phyloP scores from a whole-genome alignment of 2,329 filamentous ascomycete species.

The Phialophora expanda region DNA sequence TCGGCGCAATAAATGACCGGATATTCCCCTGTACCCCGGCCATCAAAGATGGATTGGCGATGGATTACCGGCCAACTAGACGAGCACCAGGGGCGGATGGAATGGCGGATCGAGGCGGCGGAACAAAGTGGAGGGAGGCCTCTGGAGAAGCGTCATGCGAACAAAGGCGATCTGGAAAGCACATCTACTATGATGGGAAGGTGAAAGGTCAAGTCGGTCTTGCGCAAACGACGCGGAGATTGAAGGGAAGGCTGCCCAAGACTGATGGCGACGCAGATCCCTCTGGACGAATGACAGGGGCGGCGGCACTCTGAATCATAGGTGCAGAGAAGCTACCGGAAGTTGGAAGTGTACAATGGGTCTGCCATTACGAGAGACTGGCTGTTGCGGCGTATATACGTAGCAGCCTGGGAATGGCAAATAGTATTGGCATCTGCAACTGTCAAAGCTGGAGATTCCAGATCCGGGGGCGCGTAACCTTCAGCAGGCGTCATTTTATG shows the following conservation, averaged over 20 bases:
- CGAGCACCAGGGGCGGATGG: slow-evolving; percentile 13
- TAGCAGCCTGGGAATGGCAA: slow-evolving; percentile 19
- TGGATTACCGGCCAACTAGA: slow-evolving; percentile 20
- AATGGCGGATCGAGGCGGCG: not conserved
- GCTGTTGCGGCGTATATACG: slow-evolving; percentile 4
- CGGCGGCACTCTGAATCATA: slow-evolving; percentile 2
- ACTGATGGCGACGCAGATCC: slow-evolving; percentile 16
- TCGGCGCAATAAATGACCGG: slow-evolving; percentile 37
- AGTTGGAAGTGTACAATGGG: slow-evolving; percentile 2
- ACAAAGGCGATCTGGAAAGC: slow-evolving; percentile 10
- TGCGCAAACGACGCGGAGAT: slow-evolving; percentile 10
- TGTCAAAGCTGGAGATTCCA: slow-evolving; percentile 15
- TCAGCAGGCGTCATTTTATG: not conserved
- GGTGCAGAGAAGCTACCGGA: slow-evolving; percentile 3
- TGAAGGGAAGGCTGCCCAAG: slow-evolving; percentile 12
- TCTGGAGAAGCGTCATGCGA: slow-evolving; percentile 22
- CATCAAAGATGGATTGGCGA: slow-evolving; percentile 33
- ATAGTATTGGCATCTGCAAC: slow-evolving; percentile 14
- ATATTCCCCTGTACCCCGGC: slow-evolving; percentile 39
- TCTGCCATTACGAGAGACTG: slow-evolving; percentile 6
- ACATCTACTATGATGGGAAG: slow-evolving; percentile 19
- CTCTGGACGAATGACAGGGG: slow-evolving; percentile 16
- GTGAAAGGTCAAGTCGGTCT: slow-evolving; percentile 7
- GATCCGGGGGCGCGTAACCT: slow-evolving; percentile 16
- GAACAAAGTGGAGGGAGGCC: slow-evolving; percentile 1